Conservation (phyloP, 73 alveolate species). For the Paramecium octaurelia region DNA sequence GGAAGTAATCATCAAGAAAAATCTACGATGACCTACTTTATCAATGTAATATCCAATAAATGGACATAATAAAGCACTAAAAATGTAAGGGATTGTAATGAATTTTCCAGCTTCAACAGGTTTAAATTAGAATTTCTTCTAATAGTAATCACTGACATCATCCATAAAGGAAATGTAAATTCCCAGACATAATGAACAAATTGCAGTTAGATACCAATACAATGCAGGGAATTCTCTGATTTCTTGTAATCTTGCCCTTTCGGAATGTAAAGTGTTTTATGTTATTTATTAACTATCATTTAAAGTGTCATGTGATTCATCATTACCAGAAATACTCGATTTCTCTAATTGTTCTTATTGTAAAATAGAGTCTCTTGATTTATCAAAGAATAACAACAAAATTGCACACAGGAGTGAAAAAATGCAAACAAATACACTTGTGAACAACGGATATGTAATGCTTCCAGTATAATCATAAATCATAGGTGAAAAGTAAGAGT, state of each 20-base stretch:
- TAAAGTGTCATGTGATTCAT: neutral
- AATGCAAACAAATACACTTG: constrained; percentile 38
- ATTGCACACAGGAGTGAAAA: constrained; percentile 1
- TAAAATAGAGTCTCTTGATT: neutral
- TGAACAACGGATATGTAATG: constrained; percentile 35
- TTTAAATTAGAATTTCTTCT: constrained; percentile 3
- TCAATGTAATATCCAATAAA: neutral
- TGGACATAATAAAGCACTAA: neutral
- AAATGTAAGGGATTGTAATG: neutral
- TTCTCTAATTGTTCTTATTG: neutral
- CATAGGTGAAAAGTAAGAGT: constrained; percentile 26
- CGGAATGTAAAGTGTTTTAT: neutral
- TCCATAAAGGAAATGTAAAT: constrained; percentile 33
- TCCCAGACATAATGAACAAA: constrained; percentile 33
- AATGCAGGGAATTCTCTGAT: neutral
- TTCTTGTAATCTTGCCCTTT: neutral
- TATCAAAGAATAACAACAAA: neutral
- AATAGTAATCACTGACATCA: constrained; percentile 21
- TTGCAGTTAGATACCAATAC: constrained; percentile 13
- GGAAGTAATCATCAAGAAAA: constrained; percentile 24
- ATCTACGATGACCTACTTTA: constrained; percentile 36
- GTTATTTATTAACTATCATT: neutral
- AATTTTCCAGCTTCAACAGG: constrained; percentile 34
- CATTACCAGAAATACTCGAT: neutral
- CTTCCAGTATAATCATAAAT: constrained; percentile 16